Conservation (phyloP, 2,329 filamentous ascomycete species). For the Exophiala sp. region DNA sequence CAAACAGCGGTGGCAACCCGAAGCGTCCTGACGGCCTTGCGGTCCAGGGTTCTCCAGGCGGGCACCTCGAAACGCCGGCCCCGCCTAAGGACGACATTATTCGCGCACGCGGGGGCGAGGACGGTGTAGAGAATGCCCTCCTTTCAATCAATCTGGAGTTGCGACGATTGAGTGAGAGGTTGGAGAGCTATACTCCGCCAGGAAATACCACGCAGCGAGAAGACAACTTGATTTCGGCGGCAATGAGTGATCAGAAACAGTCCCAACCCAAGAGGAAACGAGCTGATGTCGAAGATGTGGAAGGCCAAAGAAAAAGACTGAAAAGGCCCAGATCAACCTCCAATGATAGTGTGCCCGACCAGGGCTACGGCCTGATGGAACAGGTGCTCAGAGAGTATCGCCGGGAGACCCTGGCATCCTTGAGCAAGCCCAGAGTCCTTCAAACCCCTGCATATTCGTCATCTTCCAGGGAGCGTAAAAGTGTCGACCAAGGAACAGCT, state of each 20-base stretch:
- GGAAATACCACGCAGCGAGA: not conserved
- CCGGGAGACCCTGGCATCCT: not conserved
- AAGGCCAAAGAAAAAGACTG: not conserved
- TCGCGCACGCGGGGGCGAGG: too few relatives aligned
- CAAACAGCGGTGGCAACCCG: too few relatives aligned
- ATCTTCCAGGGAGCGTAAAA: not conserved
- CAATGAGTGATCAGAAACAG: not conserved
- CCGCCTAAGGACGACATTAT: too few relatives aligned
- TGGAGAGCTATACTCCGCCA: too few relatives aligned
- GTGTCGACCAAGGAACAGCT: not conserved
- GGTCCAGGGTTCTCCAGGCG: too few relatives aligned
- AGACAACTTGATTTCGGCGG: not conserved
- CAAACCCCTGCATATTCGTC: not conserved
- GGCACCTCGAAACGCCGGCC: too few relatives aligned
- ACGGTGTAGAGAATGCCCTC: too few relatives aligned
- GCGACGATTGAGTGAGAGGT: too few relatives aligned
- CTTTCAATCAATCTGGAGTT: too few relatives aligned
- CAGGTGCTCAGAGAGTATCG: constrained; percentile 1
- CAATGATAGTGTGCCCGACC: not conserved
- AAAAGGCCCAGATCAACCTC: not conserved
- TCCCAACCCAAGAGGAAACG: constrained; percentile 4
- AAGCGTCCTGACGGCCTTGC: too few relatives aligned
- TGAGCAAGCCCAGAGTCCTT: constrained; percentile 1
- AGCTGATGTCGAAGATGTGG: not conserved
- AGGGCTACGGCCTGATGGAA: not conserved